Percentiles rank a stretch among this genome's conserved stretches.
phyloP scores from a whole-genome alignment of 2,329 filamentous ascomycete species.

The Aureobasidium sp. region DNA sequence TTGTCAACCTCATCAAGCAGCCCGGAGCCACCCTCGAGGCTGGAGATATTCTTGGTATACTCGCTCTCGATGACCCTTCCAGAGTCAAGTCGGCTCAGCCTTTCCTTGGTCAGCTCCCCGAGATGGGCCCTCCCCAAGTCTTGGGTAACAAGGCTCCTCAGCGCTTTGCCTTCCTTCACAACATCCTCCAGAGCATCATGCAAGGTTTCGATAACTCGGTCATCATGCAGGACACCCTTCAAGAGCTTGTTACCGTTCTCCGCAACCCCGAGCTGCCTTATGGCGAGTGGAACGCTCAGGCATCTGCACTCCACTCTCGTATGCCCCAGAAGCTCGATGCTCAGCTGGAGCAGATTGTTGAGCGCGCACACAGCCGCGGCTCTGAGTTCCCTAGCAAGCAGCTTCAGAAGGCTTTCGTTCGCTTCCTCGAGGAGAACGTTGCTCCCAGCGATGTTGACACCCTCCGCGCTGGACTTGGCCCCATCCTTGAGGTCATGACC shows the following conservation, averaged over 20 bases:
- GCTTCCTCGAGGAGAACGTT: slow-evolving; percentile 85
- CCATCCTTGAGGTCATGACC: slow-evolving; percentile 69
- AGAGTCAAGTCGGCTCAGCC: slow-evolving; percentile 95
- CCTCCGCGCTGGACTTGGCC: slow-evolving; percentile 65
- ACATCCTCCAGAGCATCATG: slow-evolving; percentile 79
- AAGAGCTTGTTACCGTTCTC: slow-evolving; percentile 83
- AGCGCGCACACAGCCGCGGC: slow-evolving; percentile 69
- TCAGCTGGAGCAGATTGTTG: slow-evolving; percentile 76
- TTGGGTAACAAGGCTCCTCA: slow-evolving; percentile 89
- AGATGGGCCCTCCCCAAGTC: slow-evolving; percentile 77
- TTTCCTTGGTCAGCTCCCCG: slow-evolving; percentile 84
- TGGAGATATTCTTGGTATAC: slow-evolving; percentile 95
- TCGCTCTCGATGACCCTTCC: slow-evolving; percentile 88
- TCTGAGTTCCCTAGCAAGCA: slow-evolving; percentile 89
- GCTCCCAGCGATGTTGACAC: slow-evolving; percentile 64
- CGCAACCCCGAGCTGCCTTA: slow-evolving; percentile 87
- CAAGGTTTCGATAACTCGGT: slow-evolving; percentile 95
- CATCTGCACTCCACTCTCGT: slow-evolving; percentile 90
- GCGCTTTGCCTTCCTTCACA: slow-evolving; percentile 69
- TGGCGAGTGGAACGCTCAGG: slow-evolving; percentile 92
- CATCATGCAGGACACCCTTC: slow-evolving; percentile 81
- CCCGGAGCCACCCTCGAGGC: slow-evolving; percentile 95
- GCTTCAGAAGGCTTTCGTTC: slow-evolving; percentile 72
- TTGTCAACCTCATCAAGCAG: slow-evolving; percentile 98
- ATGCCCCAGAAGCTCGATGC: slow-evolving; percentile 92